These are phyloP conservation scores for Mucor sp. DNA, from an alignment of 371 early-diverging fungal genomes.

Conservation along the genomic window DNA sequence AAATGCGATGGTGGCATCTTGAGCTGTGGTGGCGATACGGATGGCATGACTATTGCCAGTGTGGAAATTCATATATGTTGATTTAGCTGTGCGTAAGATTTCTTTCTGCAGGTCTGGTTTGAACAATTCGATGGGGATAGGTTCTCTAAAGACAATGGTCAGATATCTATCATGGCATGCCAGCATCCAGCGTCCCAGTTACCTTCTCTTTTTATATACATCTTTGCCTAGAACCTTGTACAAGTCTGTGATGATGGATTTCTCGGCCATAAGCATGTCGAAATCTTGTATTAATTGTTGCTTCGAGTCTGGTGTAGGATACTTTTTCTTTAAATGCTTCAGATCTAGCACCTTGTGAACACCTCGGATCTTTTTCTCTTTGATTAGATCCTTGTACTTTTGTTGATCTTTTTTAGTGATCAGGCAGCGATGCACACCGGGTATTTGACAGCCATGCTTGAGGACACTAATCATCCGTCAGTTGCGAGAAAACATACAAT, in stretches of 20 bases:
- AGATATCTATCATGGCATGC: background rate
- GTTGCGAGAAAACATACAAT: background rate
- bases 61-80: conserved; percentile 78
- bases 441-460: conserved; percentile 41
- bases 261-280: conserved; percentile 85
- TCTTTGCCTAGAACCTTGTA: conserved; percentile 84
- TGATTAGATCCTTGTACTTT: conserved; percentile 70
- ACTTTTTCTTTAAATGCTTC: conserved; percentile 74
- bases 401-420: conserved; percentile 86
- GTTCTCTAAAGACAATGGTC: conserved; percentile 51
- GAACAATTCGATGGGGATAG: conserved; percentile 77
- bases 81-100: conserved; percentile 67
- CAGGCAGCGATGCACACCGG: conserved; percentile 67
- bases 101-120: conserved; percentile 68
- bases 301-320: conserved; percentile 77
- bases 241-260: conserved; percentile 70
- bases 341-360: conserved; percentile 78
- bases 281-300: conserved; percentile 72
- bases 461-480: conserved; percentile 28
- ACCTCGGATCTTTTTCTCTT: conserved; percentile 59
- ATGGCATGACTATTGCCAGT: conserved; percentile 74
- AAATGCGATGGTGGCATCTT: conserved; percentile 56
- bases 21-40: conserved; percentile 69
- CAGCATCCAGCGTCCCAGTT: conserved; percentile 12
- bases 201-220: conserved; percentile 89